phyloP scores from a whole-genome alignment of 768 basidiomycete species.

The Mycena capillaripes region DNA sequence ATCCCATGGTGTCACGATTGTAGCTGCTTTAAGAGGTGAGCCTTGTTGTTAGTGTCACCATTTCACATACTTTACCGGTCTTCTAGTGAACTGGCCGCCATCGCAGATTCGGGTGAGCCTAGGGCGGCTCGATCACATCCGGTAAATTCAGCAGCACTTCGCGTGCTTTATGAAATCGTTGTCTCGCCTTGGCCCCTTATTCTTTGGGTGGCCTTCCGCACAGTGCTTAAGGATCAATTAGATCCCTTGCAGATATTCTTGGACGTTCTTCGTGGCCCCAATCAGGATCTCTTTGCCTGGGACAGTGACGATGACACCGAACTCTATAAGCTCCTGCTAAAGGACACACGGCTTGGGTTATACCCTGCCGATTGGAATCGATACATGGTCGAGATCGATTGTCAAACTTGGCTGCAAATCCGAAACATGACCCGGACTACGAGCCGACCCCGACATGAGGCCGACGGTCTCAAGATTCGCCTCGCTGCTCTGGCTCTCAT shows the following conservation, averaged over 20 bases:
- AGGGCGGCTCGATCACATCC: not conserved
- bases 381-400: constrained; percentile 3
- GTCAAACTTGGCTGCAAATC: not conserved
- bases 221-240: not conserved
- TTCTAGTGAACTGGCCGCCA: not conserved
- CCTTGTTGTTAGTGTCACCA: not conserved
- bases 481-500: not conserved
- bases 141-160: not conserved
- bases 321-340: not conserved
- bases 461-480: not conserved
- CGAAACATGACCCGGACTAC: not conserved
- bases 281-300: constrained; percentile 10
- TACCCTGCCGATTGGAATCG: not conserved
- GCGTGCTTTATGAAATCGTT: not conserved
- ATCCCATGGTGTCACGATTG: not conserved
- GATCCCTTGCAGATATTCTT: not conserved
- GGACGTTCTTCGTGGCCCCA: not conserved
- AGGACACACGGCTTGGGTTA: not conserved
- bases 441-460: not conserved
- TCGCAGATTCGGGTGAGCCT: not conserved
- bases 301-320: not conserved
- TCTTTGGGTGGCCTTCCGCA: constrained; percentile 6
- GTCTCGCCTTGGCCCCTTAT: constrained; percentile 13
- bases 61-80: not conserved
- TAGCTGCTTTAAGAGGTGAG: not conserved